Base-by-base conservation (phyloP, 306 rosid species). In the Glycyrrhiza uralensis region DNA sequence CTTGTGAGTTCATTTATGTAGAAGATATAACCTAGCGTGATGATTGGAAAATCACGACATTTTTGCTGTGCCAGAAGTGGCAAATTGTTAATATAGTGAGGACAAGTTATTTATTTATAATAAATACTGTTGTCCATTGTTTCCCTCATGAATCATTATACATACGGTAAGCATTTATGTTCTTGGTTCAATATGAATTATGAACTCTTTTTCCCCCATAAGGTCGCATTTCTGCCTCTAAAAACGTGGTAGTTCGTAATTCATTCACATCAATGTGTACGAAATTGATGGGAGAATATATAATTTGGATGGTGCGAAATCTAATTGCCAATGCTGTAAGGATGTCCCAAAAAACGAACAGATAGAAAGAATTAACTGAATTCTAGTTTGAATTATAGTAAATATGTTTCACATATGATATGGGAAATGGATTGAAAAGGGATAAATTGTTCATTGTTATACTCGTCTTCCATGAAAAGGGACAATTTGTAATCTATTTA, bases 1-100 rank as follows among this genome's bases (percentile, higher is more conserved):
- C 42, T 17, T 6, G 26, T 47, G 38, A n/a, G 54, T 72, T 72
- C n/a, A 19, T 79, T 73, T 60, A 35, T 72, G 67, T 71, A 60
- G 38, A 50, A 58, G 49, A 68, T 33, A 44, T 56, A 60, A 29
- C 41, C 47, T 28, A 52, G 58, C 17, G 9, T 68, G 20, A 11
- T 30, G 15, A 6, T 4, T 30, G 15, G 47, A 30, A 11, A 33
- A 33, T 69, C 45, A 52, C 47, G 5, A 52, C 47, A 3, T 15
- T 62, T 55, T 39, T 38, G 14, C 44, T 38, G 8, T 50, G 32
- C 68, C 9, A 39, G 41, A 55, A 39, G 47, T 35, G 50, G 24
- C 51, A 51, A 52, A 55, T 56, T 71, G 76, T 56, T 70, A 41
- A 71, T 71, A 71, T 13, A 4, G 68, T 9, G n/a, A 32, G 23